Conservation (phyloP, 163 green algal genomes). For the Chloromonas sp. region DNA sequence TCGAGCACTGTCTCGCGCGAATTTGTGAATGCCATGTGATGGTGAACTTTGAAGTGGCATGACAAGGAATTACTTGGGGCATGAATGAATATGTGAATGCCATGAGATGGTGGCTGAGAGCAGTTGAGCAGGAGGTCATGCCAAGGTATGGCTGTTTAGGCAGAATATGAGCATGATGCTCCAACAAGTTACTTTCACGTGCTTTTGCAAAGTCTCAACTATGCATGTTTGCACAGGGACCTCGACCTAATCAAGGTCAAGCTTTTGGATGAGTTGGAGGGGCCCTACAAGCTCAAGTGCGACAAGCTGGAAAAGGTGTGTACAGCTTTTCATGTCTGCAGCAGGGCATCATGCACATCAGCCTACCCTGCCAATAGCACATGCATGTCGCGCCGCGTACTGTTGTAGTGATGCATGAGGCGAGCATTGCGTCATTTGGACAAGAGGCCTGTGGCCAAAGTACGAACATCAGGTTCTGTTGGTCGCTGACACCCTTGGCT, state of each 20-base stretch:
- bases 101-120: neutral
- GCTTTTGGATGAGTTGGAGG: constrained; percentile 51
- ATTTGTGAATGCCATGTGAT: neutral
- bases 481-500: too few relatives aligned
- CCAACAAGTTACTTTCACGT: too few relatives aligned
- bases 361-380: neutral
- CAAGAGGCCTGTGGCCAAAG: too few relatives aligned
- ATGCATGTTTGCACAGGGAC: constrained; percentile 15
- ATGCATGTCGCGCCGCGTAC: neutral
- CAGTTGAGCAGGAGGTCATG: constrained; percentile 1
- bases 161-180: too few relatives aligned
- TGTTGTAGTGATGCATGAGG: neutral
- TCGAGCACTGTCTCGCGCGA: too few relatives aligned
- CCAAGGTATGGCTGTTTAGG: neutral
- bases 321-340: neutral
- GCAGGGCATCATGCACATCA: too few relatives aligned
- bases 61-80: neutral
- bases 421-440: neutral
- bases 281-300: constrained; percentile 41
- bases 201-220: constrained; percentile 3
- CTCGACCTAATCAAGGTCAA: constrained; percentile 45
- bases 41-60: too few relatives aligned
- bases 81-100: neutral
- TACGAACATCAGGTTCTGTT: too few relatives aligned
- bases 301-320: constrained; percentile 39